phyloP scores from a whole-genome alignment of 495 filamentous ascomycete genomes.

The Penicillium daleae region DNA sequence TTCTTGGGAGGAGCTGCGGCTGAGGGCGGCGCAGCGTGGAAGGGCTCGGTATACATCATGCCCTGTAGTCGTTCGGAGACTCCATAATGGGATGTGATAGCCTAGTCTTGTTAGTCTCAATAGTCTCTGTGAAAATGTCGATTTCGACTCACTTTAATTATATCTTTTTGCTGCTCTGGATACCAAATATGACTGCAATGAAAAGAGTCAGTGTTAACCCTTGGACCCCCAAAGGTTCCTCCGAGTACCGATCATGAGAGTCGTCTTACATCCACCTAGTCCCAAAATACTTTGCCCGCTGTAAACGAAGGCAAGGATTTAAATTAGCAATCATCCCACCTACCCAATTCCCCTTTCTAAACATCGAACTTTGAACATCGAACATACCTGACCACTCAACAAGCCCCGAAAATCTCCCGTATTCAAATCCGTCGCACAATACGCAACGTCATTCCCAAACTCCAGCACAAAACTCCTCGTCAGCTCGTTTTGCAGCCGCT shows the following conservation, averaged over 20 bases:
- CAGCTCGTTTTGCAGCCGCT: slow-evolving; percentile 36
- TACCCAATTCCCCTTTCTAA: background rate
- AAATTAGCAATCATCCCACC: background rate
- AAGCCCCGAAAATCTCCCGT: slow-evolving; percentile 46
- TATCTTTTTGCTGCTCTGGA: slow-evolving; percentile 61
- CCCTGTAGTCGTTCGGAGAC: slow-evolving; percentile 69
- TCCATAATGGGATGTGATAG: slow-evolving; percentile 58
- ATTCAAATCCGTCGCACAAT: slow-evolving; percentile 62
- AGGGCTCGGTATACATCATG: slow-evolving; percentile 64
- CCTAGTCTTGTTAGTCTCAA: slow-evolving; percentile 17
- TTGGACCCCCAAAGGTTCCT: too few relatives aligned
- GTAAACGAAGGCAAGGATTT: too few relatives aligned
- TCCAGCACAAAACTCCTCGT: slow-evolving; percentile 72
- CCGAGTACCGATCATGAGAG: background rate
- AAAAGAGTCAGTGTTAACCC: slow-evolving; percentile 20
- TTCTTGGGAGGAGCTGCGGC: slow-evolving; percentile 15
- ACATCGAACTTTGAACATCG: background rate
- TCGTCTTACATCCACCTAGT: slow-evolving; percentile 71
- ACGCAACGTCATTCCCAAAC: slow-evolving; percentile 66
- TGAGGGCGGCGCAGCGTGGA: slow-evolving; percentile 30
- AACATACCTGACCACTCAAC: slow-evolving; percentile 38
- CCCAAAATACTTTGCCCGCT: slow-evolving; percentile 48
- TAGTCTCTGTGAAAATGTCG: background rate
- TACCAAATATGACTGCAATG: slow-evolving; percentile 68
- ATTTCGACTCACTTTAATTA: slow-evolving; percentile 46